Conservation (phyloP, 257 asterid genomes). For the Nemophila menziesii region DNA sequence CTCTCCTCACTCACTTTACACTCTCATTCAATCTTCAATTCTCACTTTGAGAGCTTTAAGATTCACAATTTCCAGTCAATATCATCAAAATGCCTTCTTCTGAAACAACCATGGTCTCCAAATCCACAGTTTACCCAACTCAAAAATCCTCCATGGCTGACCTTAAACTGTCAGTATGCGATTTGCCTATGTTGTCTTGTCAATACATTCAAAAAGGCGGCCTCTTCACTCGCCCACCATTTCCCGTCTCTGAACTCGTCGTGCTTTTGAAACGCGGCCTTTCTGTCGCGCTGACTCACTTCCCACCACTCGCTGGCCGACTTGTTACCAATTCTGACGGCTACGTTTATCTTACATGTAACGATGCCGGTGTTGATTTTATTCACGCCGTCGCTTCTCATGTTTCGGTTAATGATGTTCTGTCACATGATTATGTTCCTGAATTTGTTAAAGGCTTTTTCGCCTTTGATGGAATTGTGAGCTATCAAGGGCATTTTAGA, state of each 20-base stretch:
- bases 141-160: constrained; percentile 22
- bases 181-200: constrained; percentile 70
- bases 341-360: constrained; percentile 7
- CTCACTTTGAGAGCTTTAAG: no score
- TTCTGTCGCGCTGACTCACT: constrained; percentile 12
- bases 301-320: constrained; percentile 16
- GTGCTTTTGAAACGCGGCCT: constrained; percentile 9
- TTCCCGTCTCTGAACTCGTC: constrained; percentile 1
- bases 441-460: constrained; percentile 13
- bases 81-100: constrained; percentile 25
- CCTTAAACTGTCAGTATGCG: constrained; percentile 60
- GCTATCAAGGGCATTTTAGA: constrained; percentile 12
- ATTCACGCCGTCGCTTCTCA: constrained; percentile 10
- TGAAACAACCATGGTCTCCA: constrained; percentile 17
- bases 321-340: background rate
- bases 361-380: constrained; percentile 15
- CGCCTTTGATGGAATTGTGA: constrained; percentile 12
- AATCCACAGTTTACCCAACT: constrained; percentile 31
- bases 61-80: background rate
- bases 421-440: constrained; percentile 6
- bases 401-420: constrained; percentile 5
- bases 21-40: no score
- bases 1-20: no score
- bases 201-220: constrained; percentile 71
- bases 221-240: constrained; percentile 25